Percentiles rank a stretch among this genome's conserved stretches.
These are phyloP conservation scores for Gypsophila paniculata DNA, from an alignment of 179 eudicot species.

Conservation along the genomic window DNA sequence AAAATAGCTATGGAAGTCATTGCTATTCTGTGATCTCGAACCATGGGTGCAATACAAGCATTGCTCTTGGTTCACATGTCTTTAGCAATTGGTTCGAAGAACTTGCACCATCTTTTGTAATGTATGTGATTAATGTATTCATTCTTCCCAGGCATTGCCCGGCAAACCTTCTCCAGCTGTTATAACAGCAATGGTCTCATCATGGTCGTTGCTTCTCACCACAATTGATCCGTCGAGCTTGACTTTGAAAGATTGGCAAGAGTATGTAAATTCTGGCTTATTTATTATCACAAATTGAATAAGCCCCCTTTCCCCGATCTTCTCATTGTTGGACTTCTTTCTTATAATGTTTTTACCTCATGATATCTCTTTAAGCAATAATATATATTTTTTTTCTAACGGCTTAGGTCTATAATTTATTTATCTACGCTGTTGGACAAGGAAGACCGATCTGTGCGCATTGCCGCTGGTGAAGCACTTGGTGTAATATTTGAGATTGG, in stretches of 20 bases:
- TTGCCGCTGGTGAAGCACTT: constrained; percentile 93
- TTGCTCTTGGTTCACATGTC: neutral
- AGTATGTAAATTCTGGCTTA: constrained; percentile 61
- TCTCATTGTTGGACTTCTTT: neutral
- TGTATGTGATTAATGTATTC: constrained; percentile 7
- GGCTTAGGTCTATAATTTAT: constrained; percentile 60
- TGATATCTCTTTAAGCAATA: neutral
- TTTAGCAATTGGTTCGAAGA: neutral
- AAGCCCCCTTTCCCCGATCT: neutral
- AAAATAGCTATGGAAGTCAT: too few relatives aligned
- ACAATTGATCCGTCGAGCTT: constrained; percentile 54
- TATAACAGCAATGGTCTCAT: constrained; percentile 64
- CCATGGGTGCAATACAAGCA: neutral
- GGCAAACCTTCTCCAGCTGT: constrained; percentile 60
- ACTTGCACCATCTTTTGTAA: neutral
- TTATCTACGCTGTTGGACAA: constrained; percentile 73
- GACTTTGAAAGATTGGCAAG: constrained; percentile 65
- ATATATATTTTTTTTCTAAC: neutral
- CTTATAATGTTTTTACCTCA: neutral
- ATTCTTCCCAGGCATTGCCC: constrained; percentile 56
- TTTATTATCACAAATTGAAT: too few relatives aligned
- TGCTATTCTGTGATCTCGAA: too few relatives aligned
- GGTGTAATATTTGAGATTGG: constrained; percentile 79
- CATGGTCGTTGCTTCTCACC: constrained; percentile 93
- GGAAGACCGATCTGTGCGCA: constrained; percentile 83